Evolutionary conservation across 148 eudicot genomes (phyloP).

Genomic region (Rhododendron vialii): DNA sequence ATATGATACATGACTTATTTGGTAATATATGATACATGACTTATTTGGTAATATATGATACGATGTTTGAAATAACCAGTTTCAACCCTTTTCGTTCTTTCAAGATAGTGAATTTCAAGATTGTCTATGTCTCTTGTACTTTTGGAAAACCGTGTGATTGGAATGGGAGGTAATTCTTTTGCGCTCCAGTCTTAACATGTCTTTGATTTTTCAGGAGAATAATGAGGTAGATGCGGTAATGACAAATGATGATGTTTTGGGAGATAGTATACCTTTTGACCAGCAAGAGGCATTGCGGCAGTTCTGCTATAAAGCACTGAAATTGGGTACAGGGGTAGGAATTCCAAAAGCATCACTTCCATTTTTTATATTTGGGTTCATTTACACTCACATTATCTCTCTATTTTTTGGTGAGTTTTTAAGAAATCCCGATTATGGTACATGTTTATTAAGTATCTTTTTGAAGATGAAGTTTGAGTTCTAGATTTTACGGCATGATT

Average conservation of each 20-base stretch:
- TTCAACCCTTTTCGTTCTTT: background rate
- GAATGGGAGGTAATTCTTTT: background rate
- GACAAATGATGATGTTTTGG: conserved; percentile 93
- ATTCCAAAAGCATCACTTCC: background rate
- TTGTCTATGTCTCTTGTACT: background rate
- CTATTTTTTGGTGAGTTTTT: background rate
- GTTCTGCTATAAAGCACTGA: conserved; percentile 67
- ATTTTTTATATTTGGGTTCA: background rate
- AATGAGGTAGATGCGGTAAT: conserved; percentile 42
- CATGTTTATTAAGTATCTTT: background rate
- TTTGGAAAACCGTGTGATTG: background rate
- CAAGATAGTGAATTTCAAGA: background rate
- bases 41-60: background rate
- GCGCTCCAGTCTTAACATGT: background rate
- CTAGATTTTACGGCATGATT: background rate
- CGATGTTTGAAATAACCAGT: background rate
- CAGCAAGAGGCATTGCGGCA: conserved; percentile 66
- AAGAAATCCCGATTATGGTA: background rate
- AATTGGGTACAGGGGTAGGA: conserved; percentile 49
- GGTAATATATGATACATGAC: background rate
- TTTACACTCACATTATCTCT: background rate
- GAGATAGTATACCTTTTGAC: conserved; percentile 71
- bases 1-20: background rate
- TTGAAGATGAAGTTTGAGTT: background rate
- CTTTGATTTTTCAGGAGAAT: conserved; percentile 54